A percentile compares a stretch with the other conserved stretches of the same genome.
Conservation (phyloP, 228 moss, liverwort and hornwort genomes). For the Sphagnum magellanicum region DNA sequence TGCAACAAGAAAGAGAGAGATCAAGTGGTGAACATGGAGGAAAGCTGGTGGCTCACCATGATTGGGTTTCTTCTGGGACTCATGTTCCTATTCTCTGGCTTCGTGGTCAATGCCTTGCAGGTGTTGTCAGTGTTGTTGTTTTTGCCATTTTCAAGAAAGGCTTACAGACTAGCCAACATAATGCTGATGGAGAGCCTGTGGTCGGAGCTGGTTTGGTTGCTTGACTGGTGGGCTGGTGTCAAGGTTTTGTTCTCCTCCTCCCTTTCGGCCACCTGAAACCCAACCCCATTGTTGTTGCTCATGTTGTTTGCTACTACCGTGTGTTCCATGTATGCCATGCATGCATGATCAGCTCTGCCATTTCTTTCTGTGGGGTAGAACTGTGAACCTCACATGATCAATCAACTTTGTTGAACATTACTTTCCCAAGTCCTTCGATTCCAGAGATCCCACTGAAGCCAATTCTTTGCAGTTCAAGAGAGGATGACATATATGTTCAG, state of each 20-base stretch:
- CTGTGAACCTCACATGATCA: no score
- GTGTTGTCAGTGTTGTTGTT: slow-evolving; percentile 53
- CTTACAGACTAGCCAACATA: slow-evolving; percentile 80
- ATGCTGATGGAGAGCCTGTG: slow-evolving; percentile 80
- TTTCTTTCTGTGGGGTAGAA: no score
- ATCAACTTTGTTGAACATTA: no score
- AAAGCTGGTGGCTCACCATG: slow-evolving; percentile 15
- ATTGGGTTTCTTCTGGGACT: slow-evolving; percentile 46
- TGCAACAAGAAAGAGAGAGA: no score
- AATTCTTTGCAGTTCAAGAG: no score
- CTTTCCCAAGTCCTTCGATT: no score
- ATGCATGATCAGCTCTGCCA: no score
- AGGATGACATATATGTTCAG: no score
- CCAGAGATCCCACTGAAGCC: no score
- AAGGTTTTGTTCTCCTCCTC: slow-evolving; percentile 21
- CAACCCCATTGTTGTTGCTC: no score
- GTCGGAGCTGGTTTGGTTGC: slow-evolving; percentile 93
- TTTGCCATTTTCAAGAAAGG: slow-evolving; percentile 66
- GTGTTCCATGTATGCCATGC: no score
- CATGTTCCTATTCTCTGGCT: slow-evolving; percentile 56
- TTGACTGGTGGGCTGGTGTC: slow-evolving; percentile 97
- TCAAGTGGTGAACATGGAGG: slow-evolving; percentile 25
- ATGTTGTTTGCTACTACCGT: no score
- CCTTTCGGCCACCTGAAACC: background rate
- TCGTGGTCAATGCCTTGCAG: slow-evolving; percentile 48